These are phyloP conservation scores for Colletotrichum acutatum DNA, from an alignment of 2,329 filamentous ascomycete species.

Conservation along the genomic window DNA sequence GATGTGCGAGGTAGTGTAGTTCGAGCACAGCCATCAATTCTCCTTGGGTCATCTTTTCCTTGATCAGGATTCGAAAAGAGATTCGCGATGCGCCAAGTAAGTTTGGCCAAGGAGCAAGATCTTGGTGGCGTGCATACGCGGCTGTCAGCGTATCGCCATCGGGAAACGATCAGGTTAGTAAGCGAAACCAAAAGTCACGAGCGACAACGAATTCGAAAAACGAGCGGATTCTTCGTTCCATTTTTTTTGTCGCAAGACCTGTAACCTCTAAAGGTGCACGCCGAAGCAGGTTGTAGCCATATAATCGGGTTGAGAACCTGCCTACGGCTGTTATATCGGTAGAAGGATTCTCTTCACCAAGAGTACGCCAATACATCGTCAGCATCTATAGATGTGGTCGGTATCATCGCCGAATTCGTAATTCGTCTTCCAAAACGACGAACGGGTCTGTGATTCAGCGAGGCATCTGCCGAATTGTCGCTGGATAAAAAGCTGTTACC, in stretches of 20 bases:
- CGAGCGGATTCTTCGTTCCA: background rate
- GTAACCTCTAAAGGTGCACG: background rate
- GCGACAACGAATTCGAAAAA: background rate
- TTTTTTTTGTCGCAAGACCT: background rate
- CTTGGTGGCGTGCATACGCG: background rate
- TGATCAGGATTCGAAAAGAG: no score
- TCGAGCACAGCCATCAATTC: background rate
- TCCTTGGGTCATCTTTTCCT: background rate
- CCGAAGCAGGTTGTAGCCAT: background rate
- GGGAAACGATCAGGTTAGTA: background rate
- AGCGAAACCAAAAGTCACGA: background rate
- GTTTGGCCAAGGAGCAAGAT: background rate
- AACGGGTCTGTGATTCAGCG: no score
- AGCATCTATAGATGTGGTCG: no score
- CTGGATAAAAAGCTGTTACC: no score
- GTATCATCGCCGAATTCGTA: no score
- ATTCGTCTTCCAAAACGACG: no score
- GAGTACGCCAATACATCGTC: no score
- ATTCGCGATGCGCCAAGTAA: background rate
- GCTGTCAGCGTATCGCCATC: background rate
- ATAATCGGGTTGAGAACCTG: no score
- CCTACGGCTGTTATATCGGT: no score
- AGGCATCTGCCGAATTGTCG: no score
- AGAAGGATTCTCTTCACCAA: no score
- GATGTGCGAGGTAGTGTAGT: background rate